These are phyloP conservation scores for Penicillium crustosum DNA, from an alignment of 2,329 filamentous ascomycete species.

Conservation along the genomic window DNA sequence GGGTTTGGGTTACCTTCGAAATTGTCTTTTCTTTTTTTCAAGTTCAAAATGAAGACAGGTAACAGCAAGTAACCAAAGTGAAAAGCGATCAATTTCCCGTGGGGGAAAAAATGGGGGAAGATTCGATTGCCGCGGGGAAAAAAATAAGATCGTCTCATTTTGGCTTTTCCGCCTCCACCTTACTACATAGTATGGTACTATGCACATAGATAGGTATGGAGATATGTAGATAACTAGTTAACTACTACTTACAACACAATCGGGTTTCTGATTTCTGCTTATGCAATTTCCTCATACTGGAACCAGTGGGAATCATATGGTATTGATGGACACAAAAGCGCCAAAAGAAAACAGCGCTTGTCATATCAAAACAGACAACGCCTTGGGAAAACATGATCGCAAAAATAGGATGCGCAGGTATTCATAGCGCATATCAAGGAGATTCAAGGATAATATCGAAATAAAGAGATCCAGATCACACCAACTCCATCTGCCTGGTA, in stretches of 20 bases:
- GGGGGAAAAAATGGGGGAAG: conserved; percentile 5
- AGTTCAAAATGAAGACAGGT: neutral
- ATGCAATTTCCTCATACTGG: conserved; percentile 4
- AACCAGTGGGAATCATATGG: conserved; percentile 21
- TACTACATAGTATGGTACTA: neutral
- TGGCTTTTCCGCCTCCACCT: conserved; percentile 19
- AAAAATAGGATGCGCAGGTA: conserved; percentile 9
- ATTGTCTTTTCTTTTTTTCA: too few relatives aligned
- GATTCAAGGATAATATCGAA: conserved; percentile 14
- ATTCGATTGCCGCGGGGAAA: conserved; percentile 19
- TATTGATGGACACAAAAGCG: conserved; percentile 16
- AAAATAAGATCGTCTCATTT: conserved; percentile 15
- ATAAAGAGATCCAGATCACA: conserved; percentile 19
- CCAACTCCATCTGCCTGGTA: conserved; percentile 29
- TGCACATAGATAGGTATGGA: too few relatives aligned
- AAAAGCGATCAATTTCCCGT: neutral
- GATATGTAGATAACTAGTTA: neutral
- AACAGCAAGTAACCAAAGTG: neutral
- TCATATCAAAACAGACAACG: conserved; percentile 20
- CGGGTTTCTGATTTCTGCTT: neutral
- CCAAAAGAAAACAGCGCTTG: conserved; percentile 12
- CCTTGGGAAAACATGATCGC: conserved; percentile 10
- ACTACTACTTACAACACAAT: neutral
- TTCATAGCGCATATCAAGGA: conserved; percentile 7
- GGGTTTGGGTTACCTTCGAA: neutral